Evolutionary conservation across 2,329 filamentous ascomycete genomes (phyloP).

Genomic region (Hypoxylon sp.): DNA sequence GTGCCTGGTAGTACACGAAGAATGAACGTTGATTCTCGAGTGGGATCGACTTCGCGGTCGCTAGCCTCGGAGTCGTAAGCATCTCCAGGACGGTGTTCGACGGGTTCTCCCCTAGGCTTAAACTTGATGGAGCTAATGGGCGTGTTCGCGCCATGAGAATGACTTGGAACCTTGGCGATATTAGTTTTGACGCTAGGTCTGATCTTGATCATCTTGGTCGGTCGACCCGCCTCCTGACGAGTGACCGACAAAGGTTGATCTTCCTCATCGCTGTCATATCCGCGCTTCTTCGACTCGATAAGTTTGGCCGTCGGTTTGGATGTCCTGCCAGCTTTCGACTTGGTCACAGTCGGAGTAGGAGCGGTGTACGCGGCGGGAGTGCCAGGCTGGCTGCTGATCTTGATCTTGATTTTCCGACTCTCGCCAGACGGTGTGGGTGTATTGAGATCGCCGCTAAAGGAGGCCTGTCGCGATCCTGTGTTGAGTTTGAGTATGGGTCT

Average conservation of each 20-base stretch:
- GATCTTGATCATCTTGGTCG: conserved; percentile 69
- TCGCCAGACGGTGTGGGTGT: conserved; percentile 50
- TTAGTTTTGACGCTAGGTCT: conserved; percentile 47
- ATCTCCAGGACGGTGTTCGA: conserved; percentile 80
- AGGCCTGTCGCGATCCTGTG: conserved; percentile 48
- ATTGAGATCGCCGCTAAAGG: conserved; percentile 48
- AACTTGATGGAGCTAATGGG: conserved; percentile 62
- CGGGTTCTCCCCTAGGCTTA: conserved; percentile 76
- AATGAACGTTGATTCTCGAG: conserved; percentile 90
- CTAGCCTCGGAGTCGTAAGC: conserved; percentile 98
- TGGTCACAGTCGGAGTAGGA: conserved; percentile 52
- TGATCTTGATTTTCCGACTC: conserved; percentile 58
- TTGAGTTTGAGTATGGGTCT: conserved; percentile 53
- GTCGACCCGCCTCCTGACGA: conserved; percentile 53
- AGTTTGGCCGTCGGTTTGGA: conserved; percentile 71
- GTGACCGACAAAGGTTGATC: conserved; percentile 53
- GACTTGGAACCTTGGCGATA: conserved; percentile 37
- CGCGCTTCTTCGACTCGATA: conserved; percentile 71
- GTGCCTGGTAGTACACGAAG: conserved; percentile 88
- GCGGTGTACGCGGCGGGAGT: conserved; percentile 49
- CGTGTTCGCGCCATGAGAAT: conserved; percentile 54
- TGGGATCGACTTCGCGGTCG: conserved; percentile 87
- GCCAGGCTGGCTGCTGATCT: conserved; percentile 52
- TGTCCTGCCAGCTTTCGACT: conserved; percentile 71
- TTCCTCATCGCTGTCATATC: conserved; percentile 66